Evolutionary conservation across 805 yeast species (phyloP).

Genomic region (Yarrowia osloensis): DNA sequence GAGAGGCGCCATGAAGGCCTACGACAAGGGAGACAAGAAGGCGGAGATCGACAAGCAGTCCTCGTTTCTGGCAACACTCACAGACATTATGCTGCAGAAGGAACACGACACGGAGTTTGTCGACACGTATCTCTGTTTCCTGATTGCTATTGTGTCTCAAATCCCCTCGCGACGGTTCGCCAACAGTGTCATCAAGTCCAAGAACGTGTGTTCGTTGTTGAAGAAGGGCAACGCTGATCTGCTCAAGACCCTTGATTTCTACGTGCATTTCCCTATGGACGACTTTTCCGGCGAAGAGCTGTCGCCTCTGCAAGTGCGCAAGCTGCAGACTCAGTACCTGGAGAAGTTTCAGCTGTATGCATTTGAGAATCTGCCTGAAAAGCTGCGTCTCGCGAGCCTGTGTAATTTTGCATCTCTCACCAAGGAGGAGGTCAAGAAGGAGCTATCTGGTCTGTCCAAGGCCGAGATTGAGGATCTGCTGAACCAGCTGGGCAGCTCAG

Average conservation of each 20-base stretch:
- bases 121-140: conserved; percentile 32
- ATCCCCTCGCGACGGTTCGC: conserved; percentile 48
- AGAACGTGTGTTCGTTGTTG: conserved; percentile 37
- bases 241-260: conserved; percentile 37
- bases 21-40: conserved; percentile 34
- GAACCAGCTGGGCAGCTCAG: conserved; percentile 8
- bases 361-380: neutral
- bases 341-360: conserved; percentile 23
- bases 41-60: conserved; percentile 32
- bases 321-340: neutral
- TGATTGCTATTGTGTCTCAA: conserved; percentile 44
- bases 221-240: neutral
- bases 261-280: conserved; percentile 47
- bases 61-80: neutral
- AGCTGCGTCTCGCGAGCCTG: neutral
- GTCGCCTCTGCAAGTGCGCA: conserved; percentile 8
- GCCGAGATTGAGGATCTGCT: conserved; percentile 5
- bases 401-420: conserved; percentile 33
- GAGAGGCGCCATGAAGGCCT: conserved; percentile 35
- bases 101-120: conserved; percentile 6
- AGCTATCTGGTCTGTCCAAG: conserved; percentile 1
- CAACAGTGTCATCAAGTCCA: conserved; percentile 41
- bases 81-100: conserved; percentile 2
- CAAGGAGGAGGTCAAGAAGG: conserved; percentile 33
- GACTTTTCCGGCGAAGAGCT: conserved; percentile 45